phyloP scores from a whole-genome alignment of 2,329 filamentous ascomycete species.

The Stachybotrys chlorohalonatus region DNA sequence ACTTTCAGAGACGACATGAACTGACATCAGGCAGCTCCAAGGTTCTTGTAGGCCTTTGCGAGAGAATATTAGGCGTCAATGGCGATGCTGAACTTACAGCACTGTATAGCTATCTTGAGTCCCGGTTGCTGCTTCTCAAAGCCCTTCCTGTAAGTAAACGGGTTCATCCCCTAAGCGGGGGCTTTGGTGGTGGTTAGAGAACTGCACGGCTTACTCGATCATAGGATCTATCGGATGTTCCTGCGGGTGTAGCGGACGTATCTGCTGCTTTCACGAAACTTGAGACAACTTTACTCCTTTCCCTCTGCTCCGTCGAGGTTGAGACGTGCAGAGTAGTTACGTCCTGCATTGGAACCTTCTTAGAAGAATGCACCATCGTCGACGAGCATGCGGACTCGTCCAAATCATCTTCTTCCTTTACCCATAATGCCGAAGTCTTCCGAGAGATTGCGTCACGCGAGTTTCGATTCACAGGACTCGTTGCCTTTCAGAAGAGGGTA shows the following conservation, averaged over 20 bases:
- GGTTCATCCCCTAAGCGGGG: background rate
- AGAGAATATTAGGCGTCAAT: conserved; percentile 32
- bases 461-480: conserved; percentile 58
- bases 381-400: conserved; percentile 39
- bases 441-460: conserved; percentile 52
- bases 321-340: conserved; percentile 57
- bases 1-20: background rate
- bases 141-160: conserved; percentile 33
- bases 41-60: conserved; percentile 38
- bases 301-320: conserved; percentile 56
- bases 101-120: conserved; percentile 48
- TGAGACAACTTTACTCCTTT: conserved; percentile 54
- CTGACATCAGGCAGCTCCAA: conserved; percentile 15
- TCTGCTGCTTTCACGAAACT: conserved; percentile 42
- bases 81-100: conserved; percentile 33
- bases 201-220: background rate
- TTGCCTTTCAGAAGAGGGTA: conserved; percentile 60
- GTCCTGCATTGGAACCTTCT: conserved; percentile 49
- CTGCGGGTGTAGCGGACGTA: conserved; percentile 46
- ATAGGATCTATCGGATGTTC: conserved; percentile 45
- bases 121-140: conserved; percentile 42
- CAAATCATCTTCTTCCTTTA: conserved; percentile 41
- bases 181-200: background rate
- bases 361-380: conserved; percentile 51
- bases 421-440: conserved; percentile 53